These are phyloP conservation scores for Oxyria digyna DNA, from an alignment of 148 eudicot genomes.

Conservation along the genomic window DNA sequence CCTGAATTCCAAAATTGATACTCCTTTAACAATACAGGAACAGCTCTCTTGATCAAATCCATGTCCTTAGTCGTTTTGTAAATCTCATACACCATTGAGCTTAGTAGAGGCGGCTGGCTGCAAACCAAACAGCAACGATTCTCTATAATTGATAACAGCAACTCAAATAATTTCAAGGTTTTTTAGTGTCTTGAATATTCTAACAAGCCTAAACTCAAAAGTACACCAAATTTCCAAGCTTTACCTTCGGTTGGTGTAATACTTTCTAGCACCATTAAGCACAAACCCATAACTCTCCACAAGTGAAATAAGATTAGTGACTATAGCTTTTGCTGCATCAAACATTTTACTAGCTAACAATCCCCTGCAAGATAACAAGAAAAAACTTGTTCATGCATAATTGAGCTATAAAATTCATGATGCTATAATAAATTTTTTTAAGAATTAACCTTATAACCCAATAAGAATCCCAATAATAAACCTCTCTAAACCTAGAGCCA, in stretches of 20 bases:
- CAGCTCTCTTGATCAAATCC: slow-evolving; percentile 38
- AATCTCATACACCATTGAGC: slow-evolving; percentile 68
- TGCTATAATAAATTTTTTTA: too few species aligned
- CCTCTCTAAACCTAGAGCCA: slow-evolving; percentile 81
- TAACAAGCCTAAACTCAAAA: background rate
- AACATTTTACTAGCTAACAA: slow-evolving; percentile 81
- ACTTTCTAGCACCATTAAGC: slow-evolving; percentile 87
- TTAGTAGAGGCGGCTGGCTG: slow-evolving; percentile 90
- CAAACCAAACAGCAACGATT: slow-evolving; percentile 9
- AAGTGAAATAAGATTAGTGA: slow-evolving; percentile 64
- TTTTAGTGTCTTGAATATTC: background rate
- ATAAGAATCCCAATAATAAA: slow-evolving; percentile 91
- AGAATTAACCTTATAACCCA: slow-evolving; percentile 70
- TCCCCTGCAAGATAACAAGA: slow-evolving; percentile 42
- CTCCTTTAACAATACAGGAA: slow-evolving; percentile 71
- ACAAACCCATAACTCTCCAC: slow-evolving; percentile 68
- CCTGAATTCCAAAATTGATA: slow-evolving; percentile 81
- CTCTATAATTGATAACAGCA: background rate
- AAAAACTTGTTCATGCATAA: background rate
- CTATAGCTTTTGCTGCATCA: slow-evolving; percentile 83
- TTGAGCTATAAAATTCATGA: background rate
- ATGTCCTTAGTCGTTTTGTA: slow-evolving; percentile 49
- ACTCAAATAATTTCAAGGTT: background rate
- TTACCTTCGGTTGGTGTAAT: slow-evolving; percentile 85
- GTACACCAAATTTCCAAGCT: too few species aligned